Base-by-base conservation (phyloP, 2,329 filamentous ascomycete species). In the Phoma sp. region DNA sequence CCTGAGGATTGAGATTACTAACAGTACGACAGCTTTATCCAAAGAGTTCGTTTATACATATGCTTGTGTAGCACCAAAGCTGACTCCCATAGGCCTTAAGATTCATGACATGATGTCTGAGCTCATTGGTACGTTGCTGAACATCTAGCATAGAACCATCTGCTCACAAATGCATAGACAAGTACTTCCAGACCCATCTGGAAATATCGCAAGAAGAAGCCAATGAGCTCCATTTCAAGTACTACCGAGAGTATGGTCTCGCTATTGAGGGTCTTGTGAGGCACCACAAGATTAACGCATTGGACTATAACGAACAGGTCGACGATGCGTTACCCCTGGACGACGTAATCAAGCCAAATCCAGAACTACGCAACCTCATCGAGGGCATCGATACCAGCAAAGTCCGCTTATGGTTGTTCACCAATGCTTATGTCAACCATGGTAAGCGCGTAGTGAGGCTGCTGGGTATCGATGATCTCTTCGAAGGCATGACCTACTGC, bases 181-280 rank as follows among this genome's bases (percentile, higher is more conserved):
- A 80, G 52, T 88, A 86, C 72, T 87, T 88, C 66, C 74, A 82
- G 60, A 79, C 76, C 47, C 91, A 97, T 73, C 84, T 98, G 4
- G 84, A 86, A 22, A 79, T 98, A 2, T 82, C 85, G 1, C 80
- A 82, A 64, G 83, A 91, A 49, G 93, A 98, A 55, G 95, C 95
- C n/a, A 86, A 86, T 56, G 84, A 88, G 66, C 85, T 99, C 24
- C 95, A 98, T 76, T 82, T 86, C 74, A 90, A 93, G 66, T 99
- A 99, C 80, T 99, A 98, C 79, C 89, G 87, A 68, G 92, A 90
- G 74, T 99, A 99, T 73, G 95, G 96, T 27, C 85, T 99, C n/a
- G 95, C 95, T 27, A 96, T 99, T 60, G 92, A 98, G 78, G 95
- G 95, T 1, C 83, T 99, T 1, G 91, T 96, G 33, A 87, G 91